These are phyloP conservation scores for Phialemonium atrogriseum DNA, from an alignment of 2,329 filamentous ascomycete species.

Conservation along the genomic window DNA sequence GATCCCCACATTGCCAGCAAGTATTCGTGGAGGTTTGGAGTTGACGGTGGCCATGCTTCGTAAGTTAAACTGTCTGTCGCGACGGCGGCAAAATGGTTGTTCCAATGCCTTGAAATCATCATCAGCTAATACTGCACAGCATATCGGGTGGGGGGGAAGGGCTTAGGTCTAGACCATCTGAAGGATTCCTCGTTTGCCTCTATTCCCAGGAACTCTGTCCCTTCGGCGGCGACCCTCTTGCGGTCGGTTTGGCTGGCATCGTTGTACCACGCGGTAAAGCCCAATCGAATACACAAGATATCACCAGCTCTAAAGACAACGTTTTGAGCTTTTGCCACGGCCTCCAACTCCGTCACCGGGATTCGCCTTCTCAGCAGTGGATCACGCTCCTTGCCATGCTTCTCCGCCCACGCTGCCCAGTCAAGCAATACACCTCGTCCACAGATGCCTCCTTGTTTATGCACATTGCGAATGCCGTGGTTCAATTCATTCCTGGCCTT, in stretches of 20 bases:
- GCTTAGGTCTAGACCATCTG: too few relatives aligned
- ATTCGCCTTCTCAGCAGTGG: not conserved
- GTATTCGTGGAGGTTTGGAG: not conserved
- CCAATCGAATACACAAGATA: not conserved
- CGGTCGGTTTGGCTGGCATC: not conserved
- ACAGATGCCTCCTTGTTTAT: not conserved
- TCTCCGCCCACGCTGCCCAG: not conserved
- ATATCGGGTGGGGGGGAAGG: too few relatives aligned
- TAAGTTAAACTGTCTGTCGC: not conserved
- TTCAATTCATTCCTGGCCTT: not conserved
- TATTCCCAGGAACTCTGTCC: not conserved
- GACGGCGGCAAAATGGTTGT: not conserved
- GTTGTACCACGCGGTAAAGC: not conserved
- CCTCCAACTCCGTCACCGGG: not conserved
- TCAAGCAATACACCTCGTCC: not conserved
- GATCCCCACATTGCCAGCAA: conserved; percentile 4
- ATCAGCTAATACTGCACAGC: too few relatives aligned
- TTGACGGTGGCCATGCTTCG: not conserved
- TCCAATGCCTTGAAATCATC: conserved; percentile 1
- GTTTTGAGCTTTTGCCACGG: not conserved
- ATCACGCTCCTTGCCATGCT: not conserved
- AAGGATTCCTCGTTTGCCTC: too few relatives aligned
- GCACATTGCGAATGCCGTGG: not conserved
- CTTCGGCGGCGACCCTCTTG: not conserved
- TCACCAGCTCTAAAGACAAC: not conserved